phyloP scores from a whole-genome alignment of 1,284 basidiomycete genomes.

The Malassezia nana region DNA sequence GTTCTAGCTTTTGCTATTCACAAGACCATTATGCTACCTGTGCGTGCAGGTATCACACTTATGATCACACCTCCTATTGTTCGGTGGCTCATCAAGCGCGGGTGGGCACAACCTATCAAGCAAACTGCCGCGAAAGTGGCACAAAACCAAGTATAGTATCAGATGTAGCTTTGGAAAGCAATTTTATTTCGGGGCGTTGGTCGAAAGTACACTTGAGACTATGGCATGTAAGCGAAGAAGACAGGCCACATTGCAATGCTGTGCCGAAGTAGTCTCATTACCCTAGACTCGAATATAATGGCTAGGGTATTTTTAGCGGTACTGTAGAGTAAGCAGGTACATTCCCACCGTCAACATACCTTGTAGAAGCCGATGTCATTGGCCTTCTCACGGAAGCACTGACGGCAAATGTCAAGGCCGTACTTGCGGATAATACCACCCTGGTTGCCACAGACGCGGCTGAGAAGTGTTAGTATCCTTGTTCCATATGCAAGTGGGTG shows the following conservation, averaged over 20 bases:
- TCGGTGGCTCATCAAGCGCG: constrained; percentile 33
- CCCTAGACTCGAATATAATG: not conserved
- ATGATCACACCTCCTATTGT: constrained; percentile 76
- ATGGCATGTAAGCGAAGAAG: constrained; percentile 2
- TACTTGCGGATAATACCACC: constrained; percentile 48
- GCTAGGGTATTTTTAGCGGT: constrained; percentile 15
- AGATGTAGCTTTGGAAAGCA: not conserved
- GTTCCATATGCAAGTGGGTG: not conserved
- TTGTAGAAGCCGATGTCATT: constrained; percentile 46
- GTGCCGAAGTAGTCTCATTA: not conserved
- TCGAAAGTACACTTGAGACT: constrained; percentile 11
- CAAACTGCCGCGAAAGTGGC: not conserved
- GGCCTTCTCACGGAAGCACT: constrained; percentile 48
- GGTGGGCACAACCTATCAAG: constrained; percentile 31
- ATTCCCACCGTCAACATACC: constrained; percentile 15
- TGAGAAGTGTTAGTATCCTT: constrained; percentile 16
- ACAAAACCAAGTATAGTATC: not conserved
- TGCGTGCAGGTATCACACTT: constrained; percentile 79
- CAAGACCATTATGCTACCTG: constrained; percentile 84
- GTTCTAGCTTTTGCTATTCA: constrained; percentile 88
- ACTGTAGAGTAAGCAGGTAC: not conserved
- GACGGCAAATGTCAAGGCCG: constrained; percentile 48
- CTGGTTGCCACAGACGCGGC: constrained; percentile 47
- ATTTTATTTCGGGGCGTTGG: constrained; percentile 8
- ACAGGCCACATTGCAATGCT: not conserved